Base-by-base conservation (phyloP, 495 filamentous ascomycete species). In the Hypoxylon trugodes region DNA sequence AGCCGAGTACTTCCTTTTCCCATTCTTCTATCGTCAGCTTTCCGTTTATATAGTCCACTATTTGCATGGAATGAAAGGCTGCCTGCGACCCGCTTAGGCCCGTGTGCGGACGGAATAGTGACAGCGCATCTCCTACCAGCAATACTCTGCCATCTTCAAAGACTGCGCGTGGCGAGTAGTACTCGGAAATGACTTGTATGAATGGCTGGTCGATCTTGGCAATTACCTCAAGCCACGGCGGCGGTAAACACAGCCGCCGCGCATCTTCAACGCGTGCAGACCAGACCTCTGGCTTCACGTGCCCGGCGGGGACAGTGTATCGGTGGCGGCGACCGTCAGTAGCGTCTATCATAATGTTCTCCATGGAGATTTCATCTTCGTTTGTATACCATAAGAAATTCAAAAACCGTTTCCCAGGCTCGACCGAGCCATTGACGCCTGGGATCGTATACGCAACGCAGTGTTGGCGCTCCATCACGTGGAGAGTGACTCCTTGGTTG, bases 331-430 rank as follows among this genome's bases (percentile, higher is more conserved):
- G 16, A 8, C 81, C 81, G 12, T 78, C 37, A 28, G 57, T 65
- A 16, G n/a, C n/a, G n/a, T n/a, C 3, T 24, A 64, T 83, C 82
- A 1, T 79, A 83, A 66, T 84, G 73, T 6, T 84, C 68, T 38
- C 73, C 71, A 10, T 76, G 70, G 37, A 78, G 69, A 0, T 75
- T 77, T 15, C 59, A 59, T 28, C 66, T 52, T 76, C 80, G 51
- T 83, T 84, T 46, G 66, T 72, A 62, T 85, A 85, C 74, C 80
- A 86, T 28, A 82, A 81, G 55, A 76, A 81, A 61, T 83, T 86
- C 35, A 83, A 69, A 9, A 80, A 70, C 5, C 80, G 73, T 10
- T 77, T 36, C 9, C 77, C 79, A 0, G 71, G 69, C 26, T 77
- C 65, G 6, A 80, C 66, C 4, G 73, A 71, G 12, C 79, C 79